Evolutionary conservation across 2,329 filamentous ascomycete species (phyloP).

Genomic region (Fusarium redolens): DNA sequence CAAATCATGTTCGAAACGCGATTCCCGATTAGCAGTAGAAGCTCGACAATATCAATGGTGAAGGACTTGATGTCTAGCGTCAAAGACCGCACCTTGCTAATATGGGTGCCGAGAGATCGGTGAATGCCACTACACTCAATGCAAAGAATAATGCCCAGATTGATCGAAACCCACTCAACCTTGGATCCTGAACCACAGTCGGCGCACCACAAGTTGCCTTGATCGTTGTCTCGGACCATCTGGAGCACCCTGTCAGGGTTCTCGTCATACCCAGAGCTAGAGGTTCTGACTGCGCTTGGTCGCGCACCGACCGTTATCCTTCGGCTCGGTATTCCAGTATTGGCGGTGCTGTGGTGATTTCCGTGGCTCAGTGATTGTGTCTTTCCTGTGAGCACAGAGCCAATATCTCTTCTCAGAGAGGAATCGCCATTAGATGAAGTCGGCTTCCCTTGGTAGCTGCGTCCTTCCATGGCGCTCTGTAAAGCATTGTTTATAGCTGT

Average conservation of each 20-base stretch:
- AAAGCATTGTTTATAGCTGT: slow-evolving; percentile 95
- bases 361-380: slow-evolving; percentile 75
- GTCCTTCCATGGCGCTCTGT: slow-evolving; percentile 93
- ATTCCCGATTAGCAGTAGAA: slow-evolving; percentile 91
- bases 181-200: slow-evolving; percentile 93
- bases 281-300: slow-evolving; percentile 75
- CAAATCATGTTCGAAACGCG: slow-evolving; percentile 96
- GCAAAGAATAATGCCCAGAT: slow-evolving; percentile 93
- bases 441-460: slow-evolving; percentile 68
- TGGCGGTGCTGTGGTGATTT: slow-evolving; percentile 61
- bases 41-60: slow-evolving; percentile 94
- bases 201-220: slow-evolving; percentile 93
- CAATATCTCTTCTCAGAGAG: slow-evolving; percentile 84
- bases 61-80: slow-evolving; percentile 97
- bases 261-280: slow-evolving; percentile 80
- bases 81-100: slow-evolving; percentile 95
- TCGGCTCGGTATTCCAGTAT: slow-evolving; percentile 73
- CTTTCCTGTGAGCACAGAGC: slow-evolving; percentile 92
- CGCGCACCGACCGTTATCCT: slow-evolving; percentile 93
- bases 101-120: slow-evolving; percentile 94
- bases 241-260: slow-evolving; percentile 88
- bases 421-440: slow-evolving; percentile 58
- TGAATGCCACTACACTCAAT: slow-evolving; percentile 99
- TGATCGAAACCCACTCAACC: slow-evolving; percentile 99
- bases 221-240: slow-evolving; percentile 87